Evolutionary conservation across 2,329 filamentous ascomycete genomes (phyloP).

Genomic region (Elsinoe arachidis): DNA sequence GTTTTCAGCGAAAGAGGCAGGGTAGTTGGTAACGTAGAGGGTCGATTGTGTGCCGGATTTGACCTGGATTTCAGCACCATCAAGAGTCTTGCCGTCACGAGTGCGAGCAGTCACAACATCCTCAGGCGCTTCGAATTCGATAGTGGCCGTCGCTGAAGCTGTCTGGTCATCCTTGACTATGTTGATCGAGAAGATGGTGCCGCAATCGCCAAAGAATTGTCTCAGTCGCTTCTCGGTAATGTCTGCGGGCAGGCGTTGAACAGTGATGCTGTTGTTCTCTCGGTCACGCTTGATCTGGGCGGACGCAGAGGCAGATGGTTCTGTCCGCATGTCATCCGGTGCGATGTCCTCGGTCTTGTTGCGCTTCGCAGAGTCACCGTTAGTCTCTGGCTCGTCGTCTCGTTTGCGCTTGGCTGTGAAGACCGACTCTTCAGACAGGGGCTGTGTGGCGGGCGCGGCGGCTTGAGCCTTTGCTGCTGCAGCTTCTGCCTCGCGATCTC

Average conservation of each 20-base stretch:
- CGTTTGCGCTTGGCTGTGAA: conserved; percentile 62
- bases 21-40: conserved; percentile 85
- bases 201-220: conserved; percentile 88
- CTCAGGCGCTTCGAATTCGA: conserved; percentile 76
- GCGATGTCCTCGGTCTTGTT: conserved; percentile 42
- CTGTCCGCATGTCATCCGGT: conserved; percentile 20
- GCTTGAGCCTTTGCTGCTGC: conserved; percentile 39
- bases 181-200: conserved; percentile 69
- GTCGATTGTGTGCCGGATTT: conserved; percentile 68
- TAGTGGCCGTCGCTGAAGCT: conserved; percentile 59
- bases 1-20: conserved; percentile 61
- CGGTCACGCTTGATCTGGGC: conserved; percentile 64
- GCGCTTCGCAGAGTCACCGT: conserved; percentile 57
- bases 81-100: conserved; percentile 71
- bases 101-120: conserved; percentile 75
- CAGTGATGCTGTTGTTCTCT: conserved; percentile 78
- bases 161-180: conserved; percentile 55
- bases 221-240: conserved; percentile 64
- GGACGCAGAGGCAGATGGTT: conserved; percentile 28
- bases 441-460: conserved; percentile 27
- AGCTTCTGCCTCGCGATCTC: conserved; percentile 60
- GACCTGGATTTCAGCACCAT: conserved; percentile 64
- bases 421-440: conserved; percentile 20
- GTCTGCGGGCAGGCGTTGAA: conserved; percentile 64
- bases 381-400: conserved; percentile 46